phyloP scores from a whole-genome alignment of 1,284 basidiomycete genomes.

The Schizophyllum commune region DNA sequence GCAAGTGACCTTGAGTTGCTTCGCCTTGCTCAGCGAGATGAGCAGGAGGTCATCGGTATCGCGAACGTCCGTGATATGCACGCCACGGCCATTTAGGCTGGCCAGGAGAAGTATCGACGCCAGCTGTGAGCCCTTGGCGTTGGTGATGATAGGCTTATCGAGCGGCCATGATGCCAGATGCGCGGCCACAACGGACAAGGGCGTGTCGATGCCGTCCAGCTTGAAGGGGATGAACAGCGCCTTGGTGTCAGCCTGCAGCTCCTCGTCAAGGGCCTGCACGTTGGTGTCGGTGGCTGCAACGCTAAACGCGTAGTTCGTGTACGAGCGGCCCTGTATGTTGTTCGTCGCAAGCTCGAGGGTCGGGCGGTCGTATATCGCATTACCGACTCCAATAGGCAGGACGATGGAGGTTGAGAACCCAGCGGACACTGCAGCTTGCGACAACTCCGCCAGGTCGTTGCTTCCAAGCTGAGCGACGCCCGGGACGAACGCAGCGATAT shows the following conservation, averaged over 20 bases:
- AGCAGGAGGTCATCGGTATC: conserved; percentile 84
- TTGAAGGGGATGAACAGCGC: conserved; percentile 82
- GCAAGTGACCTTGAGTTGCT: conserved; percentile 91
- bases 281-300: conserved; percentile 73
- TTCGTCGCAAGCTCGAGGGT: conserved; percentile 65
- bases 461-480: conserved; percentile 53
- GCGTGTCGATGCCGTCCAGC: conserved; percentile 37
- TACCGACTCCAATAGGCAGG: conserved; percentile 62
- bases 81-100: conserved; percentile 82
- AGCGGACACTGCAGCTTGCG: conserved; percentile 76
- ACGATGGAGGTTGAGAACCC: conserved; percentile 85
- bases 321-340: conserved; percentile 57
- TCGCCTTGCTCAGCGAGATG: conserved; percentile 92
- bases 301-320: conserved; percentile 84
- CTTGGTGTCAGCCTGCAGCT: conserved; percentile 72
- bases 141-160: conserved; percentile 90
- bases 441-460: conserved; percentile 60
- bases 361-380: conserved; percentile 57
- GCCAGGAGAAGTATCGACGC: conserved; percentile 92
- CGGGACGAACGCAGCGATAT: conserved; percentile 87
- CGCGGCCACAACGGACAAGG: conserved; percentile 63
- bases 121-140: conserved; percentile 88
- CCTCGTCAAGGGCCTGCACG: conserved; percentile 61
- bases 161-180: conserved; percentile 90
- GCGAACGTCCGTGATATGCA: conserved; percentile 94